A percentile compares a stretch with the other conserved stretches of the same genome.
phyloP scores from a whole-genome alignment of 768 basidiomycete species.

The Serendipita sp. region DNA sequence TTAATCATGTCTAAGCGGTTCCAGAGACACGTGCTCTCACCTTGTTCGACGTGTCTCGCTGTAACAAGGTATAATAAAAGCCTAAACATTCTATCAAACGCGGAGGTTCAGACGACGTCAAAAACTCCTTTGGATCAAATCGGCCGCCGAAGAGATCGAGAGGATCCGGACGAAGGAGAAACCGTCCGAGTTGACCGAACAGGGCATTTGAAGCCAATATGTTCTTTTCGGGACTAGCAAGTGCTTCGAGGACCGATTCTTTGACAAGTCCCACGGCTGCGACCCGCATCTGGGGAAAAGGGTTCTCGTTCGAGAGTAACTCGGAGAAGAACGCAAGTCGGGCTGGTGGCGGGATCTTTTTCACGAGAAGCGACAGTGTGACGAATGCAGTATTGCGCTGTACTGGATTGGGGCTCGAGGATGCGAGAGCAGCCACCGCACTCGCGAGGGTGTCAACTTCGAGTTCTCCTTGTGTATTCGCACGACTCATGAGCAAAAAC shows the following conservation, averaged over 20 bases:
- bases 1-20: background rate
- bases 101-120: slow-evolving; percentile 39
- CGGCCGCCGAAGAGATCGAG: slow-evolving; percentile 30
- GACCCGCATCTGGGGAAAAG: slow-evolving; percentile 50
- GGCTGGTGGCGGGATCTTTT: slow-evolving; percentile 26
- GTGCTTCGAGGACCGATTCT: slow-evolving; percentile 43
- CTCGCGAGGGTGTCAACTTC: background rate
- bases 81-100: slow-evolving; percentile 50
- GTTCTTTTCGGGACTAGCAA: slow-evolving; percentile 18
- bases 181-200: slow-evolving; percentile 30
- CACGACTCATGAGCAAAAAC: background rate
- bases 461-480: background rate
- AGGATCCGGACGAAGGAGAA: slow-evolving; percentile 42
- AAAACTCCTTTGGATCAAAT: slow-evolving; percentile 28
- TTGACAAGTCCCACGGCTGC: slow-evolving; percentile 55
- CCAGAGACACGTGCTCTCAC: slow-evolving; percentile 21
- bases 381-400: slow-evolving; percentile 44
- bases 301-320: slow-evolving; percentile 24
- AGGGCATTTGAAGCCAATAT: background rate
- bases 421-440: slow-evolving; percentile 26
- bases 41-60: slow-evolving; percentile 39
- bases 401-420: slow-evolving; percentile 42
- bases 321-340: slow-evolving; percentile 41
- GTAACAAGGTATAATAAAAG: slow-evolving; percentile 49
- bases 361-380: slow-evolving; percentile 26